Evolutionary conservation across 2,329 filamentous ascomycete genomes (phyloP), one percentile per base, ranked within the genome.

Genomic region (Penicillium sp.): DNA sequence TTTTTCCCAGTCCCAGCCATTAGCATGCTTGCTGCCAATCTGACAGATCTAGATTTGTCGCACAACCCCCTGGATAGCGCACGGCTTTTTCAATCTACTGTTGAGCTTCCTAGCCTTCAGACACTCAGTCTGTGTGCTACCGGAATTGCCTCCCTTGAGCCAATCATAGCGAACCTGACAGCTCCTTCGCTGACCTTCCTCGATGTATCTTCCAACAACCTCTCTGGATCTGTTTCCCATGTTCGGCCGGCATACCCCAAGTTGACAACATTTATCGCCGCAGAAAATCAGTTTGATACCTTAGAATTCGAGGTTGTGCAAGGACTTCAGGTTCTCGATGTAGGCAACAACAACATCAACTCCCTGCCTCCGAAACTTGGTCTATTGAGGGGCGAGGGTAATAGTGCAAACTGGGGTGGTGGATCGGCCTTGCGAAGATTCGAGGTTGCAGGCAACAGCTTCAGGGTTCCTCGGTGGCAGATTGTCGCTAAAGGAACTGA

Each of bases 401-500:
- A 70, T 17, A 69, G 70, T 19, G 65, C 69, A 21, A 77, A 73
- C n/a, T 74, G 73, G 70, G 73, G 75, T 5, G 72, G 71, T 45
- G 82, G 83, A 2, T 71, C 72, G 79, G 88, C 69, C 65, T 87
- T 79, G 80, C 90, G 83, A 76, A 85, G 83, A 58, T 80, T 97
- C 9, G 90, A 96, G 52, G 90, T 97, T 4, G 86, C 86, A 30
- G 93, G 93, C 0, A 98, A 98, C 74, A 85, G 88, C 35, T 98
- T 98, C 78, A 85, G 92, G 35, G 92, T 97, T 35, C 94, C 94
- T 0, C 87, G 91, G 60, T 93, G 90, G 81, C 91, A 90, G 65
- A 85, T 97, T 7, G 79, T 98, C 52, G 91, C 94, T 63, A 91
- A 92, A 65, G 94, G 94, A 0, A 97, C 93, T 0, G 92, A 96